These are phyloP conservation scores for Cyberlindnera suaveolens DNA, from an alignment of 805 yeast species.

Conservation along the genomic window DNA sequence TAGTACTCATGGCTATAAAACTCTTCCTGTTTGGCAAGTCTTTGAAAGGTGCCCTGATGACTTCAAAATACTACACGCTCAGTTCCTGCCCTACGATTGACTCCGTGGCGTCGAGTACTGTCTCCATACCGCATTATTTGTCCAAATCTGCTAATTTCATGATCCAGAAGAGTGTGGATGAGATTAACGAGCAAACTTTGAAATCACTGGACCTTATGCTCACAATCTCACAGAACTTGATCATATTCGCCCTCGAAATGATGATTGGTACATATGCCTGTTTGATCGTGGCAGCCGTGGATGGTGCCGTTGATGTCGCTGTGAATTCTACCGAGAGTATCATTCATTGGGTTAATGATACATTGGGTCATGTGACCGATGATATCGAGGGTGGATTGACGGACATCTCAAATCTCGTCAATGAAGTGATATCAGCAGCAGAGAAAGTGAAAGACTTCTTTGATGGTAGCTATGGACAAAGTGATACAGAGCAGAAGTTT, in stretches of 20 bases:
- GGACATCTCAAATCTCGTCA: conserved; percentile 51
- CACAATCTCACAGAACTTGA: conserved; percentile 50
- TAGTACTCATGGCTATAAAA: conserved; percentile 54
- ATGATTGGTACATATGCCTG: conserved; percentile 86
- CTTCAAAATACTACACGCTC: conserved; percentile 33
- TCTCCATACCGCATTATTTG: conserved; percentile 51
- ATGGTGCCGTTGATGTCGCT: conserved; percentile 67
- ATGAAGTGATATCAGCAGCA: conserved; percentile 46
- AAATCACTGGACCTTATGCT: conserved; percentile 40
- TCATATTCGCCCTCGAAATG: conserved; percentile 62
- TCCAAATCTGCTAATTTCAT: conserved; percentile 49
- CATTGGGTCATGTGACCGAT: conserved; percentile 46
- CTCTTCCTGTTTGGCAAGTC: conserved; percentile 49
- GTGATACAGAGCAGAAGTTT: conserved; percentile 26
- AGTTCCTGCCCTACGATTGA: conserved; percentile 45
- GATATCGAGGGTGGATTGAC: conserved; percentile 63
- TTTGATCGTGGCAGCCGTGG: conserved; percentile 64
- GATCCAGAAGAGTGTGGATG: conserved; percentile 40
- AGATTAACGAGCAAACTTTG: conserved; percentile 41
- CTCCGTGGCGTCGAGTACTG: conserved; percentile 24
- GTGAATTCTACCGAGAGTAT: conserved; percentile 64
- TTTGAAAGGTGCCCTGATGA: conserved; percentile 35
- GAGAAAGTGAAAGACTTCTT: conserved; percentile 52
- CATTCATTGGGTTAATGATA: conserved; percentile 53
- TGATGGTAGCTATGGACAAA: conserved; percentile 32